These are phyloP conservation scores for Lactuca sativa DNA, from an alignment of 129 eudicot species.

Conservation along the genomic window DNA sequence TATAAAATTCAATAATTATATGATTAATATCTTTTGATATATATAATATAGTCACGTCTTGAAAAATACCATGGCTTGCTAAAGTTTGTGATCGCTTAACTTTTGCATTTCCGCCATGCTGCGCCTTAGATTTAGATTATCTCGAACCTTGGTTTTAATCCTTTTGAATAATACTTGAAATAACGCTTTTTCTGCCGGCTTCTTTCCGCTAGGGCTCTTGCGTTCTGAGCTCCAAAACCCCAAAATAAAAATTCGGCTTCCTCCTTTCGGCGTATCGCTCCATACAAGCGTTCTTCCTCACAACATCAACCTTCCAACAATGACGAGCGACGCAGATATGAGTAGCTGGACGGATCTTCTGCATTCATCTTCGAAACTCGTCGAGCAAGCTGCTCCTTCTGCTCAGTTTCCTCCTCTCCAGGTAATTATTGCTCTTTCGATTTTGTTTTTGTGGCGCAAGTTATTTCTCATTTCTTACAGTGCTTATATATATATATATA, in stretches of 20 bases:
- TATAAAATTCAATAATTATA: too few relatives aligned
- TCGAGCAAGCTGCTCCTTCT: conserved; percentile 96
- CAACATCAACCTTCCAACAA: conserved; percentile 26
- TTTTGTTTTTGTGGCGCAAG: background rate
- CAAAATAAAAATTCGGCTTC: conserved; percentile 7
- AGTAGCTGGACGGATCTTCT: conserved; percentile 92
- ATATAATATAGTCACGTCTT: too few relatives aligned
- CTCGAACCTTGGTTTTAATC: too few relatives aligned
- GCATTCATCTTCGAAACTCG: conserved; percentile 92
- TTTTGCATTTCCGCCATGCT: too few relatives aligned
- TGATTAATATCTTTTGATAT: too few relatives aligned
- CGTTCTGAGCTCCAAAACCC: conserved; percentile 44
- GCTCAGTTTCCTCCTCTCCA: conserved; percentile 98
- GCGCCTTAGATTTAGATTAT: too few relatives aligned
- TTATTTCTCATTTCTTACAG: background rate
- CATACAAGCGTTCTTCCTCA: conserved; percentile 1
- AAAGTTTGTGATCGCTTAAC: too few relatives aligned
- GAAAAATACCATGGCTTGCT: too few relatives aligned
- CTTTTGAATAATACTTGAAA: background rate
- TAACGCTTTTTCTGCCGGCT: too few relatives aligned
- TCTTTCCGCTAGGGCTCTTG: conserved; percentile 28
- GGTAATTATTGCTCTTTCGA: conserved; percentile 30
- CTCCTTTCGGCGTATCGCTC: conserved; percentile 13
- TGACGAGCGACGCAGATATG: conserved; percentile 91
- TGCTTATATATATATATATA: background rate